Conservation (phyloP, 1,284 basidiomycete species). For the Leccinum variabile region DNA sequence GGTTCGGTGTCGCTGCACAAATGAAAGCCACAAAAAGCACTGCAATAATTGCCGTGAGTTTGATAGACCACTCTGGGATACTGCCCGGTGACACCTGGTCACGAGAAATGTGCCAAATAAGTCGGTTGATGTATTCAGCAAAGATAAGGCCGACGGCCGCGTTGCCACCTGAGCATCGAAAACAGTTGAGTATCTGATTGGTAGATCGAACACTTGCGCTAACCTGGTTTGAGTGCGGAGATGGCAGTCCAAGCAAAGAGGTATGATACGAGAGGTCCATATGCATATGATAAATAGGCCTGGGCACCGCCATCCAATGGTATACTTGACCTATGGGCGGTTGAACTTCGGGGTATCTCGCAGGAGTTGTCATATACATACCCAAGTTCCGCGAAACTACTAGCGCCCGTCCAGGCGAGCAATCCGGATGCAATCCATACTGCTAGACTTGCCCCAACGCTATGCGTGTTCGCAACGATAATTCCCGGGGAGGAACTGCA, state of each 20-base stretch:
- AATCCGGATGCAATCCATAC: conserved; percentile 83
- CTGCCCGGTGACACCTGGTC: conserved; percentile 69
- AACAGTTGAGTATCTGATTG: neutral
- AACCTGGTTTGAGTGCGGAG: conserved; percentile 82
- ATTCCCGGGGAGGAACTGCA: conserved; percentile 84
- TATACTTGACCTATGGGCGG: conserved; percentile 44
- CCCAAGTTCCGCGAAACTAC: conserved; percentile 87
- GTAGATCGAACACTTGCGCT: conserved; percentile 5
- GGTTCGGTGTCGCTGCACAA: conserved; percentile 76
- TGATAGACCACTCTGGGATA: conserved; percentile 92
- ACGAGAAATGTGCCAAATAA: conserved; percentile 67
- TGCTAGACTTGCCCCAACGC: conserved; percentile 78
- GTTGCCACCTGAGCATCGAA: conserved; percentile 50
- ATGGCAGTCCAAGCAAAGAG: conserved; percentile 91
- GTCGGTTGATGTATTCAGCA: conserved; percentile 84
- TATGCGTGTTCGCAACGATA: conserved; percentile 84
- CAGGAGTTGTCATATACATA: conserved; percentile 41
- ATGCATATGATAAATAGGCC: conserved; percentile 87
- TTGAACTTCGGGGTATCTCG: neutral
- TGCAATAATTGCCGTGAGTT: conserved; percentile 78
- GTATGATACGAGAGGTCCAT: conserved; percentile 84
- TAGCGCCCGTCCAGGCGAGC: conserved; percentile 91
- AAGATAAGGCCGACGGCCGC: conserved; percentile 74
- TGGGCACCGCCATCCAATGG: conserved; percentile 90
- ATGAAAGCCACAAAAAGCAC: conserved; percentile 72